These are phyloP conservation scores for Hyphodiscus sp. DNA, from an alignment of 2,329 filamentous ascomycete species.

Conservation along the genomic window DNA sequence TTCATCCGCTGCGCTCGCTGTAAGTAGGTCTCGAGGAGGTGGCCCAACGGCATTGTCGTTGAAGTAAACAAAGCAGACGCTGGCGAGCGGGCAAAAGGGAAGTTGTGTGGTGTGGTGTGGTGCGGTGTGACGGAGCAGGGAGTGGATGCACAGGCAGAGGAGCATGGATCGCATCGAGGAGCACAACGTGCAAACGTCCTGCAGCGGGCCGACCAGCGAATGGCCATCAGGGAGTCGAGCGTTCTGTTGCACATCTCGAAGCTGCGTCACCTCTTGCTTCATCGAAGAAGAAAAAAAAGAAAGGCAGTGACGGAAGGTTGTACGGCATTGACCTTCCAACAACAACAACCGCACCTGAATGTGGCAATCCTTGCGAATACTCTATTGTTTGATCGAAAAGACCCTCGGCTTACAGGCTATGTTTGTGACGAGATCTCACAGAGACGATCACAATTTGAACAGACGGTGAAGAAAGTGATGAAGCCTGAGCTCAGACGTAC, in stretches of 20 bases:
- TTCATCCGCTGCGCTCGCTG: too few species aligned
- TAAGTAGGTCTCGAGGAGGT: too few species aligned
- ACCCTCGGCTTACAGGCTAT: background rate
- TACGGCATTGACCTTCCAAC: background rate
- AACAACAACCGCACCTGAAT: background rate
- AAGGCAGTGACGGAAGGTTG: too few species aligned
- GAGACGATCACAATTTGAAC: background rate
- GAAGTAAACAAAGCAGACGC: too few species aligned
- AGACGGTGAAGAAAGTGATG: conserved; percentile 1
- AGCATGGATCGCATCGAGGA: conserved; percentile 2
- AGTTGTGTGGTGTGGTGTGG: too few species aligned
- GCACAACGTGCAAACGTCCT: conserved; percentile 16
- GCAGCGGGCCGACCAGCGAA: conserved; percentile 26
- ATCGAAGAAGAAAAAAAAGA: too few species aligned
- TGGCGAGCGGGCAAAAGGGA: too few species aligned
- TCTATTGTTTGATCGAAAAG: background rate
- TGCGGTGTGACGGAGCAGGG: background rate
- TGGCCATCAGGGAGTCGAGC: conserved; percentile 1
- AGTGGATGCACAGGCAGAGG: background rate
- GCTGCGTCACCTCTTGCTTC: background rate
- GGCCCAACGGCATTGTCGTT: too few species aligned
- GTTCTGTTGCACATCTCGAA: background rate
- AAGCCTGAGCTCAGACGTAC: background rate
- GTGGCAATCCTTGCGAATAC: background rate
- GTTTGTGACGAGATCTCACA: background rate